phyloP scores from a whole-genome alignment of 2,329 filamentous ascomycete species.

The Graphiopsis chlorocephala region DNA sequence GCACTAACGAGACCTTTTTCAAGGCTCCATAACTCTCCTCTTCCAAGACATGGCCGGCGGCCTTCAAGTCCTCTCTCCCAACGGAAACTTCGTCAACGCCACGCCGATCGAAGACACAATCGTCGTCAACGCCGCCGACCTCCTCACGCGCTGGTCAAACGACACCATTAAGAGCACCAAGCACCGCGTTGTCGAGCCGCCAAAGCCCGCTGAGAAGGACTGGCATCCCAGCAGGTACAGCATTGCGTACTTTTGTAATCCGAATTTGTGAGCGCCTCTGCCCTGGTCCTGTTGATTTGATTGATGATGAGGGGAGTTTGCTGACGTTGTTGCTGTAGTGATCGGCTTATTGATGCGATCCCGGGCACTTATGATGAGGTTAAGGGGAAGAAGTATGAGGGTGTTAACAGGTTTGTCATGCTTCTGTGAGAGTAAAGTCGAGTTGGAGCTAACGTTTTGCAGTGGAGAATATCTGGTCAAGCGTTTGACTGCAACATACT shows the following conservation, averaged over 20 bases:
- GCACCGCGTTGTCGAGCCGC: slow-evolving; percentile 83
- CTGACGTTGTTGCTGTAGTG: slow-evolving; percentile 26
- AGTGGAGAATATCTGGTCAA: slow-evolving; percentile 78
- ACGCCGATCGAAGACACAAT: slow-evolving; percentile 76
- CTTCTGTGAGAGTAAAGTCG: not conserved
- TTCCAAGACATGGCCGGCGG: slow-evolving; percentile 55
- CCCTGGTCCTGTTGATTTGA: not conserved
- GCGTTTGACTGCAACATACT: slow-evolving; percentile 69
- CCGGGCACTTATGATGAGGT: slow-evolving; percentile 70
- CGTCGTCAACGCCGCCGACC: slow-evolving; percentile 81
- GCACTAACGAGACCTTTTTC: not conserved
- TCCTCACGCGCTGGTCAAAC: slow-evolving; percentile 83
- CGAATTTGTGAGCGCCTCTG: slow-evolving; percentile 56
- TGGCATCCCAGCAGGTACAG: slow-evolving; percentile 75
- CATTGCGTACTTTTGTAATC: slow-evolving; percentile 91
- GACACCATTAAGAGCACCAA: slow-evolving; percentile 84
- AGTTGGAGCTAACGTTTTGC: not conserved
- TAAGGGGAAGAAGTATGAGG: slow-evolving; percentile 71
- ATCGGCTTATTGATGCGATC: slow-evolving; percentile 72
- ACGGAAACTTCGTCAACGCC: slow-evolving; percentile 71
- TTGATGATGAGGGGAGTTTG: not conserved
- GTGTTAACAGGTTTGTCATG: slow-evolving; percentile 54
- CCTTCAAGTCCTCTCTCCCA: slow-evolving; percentile 63
- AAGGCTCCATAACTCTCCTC: slow-evolving; percentile 44
- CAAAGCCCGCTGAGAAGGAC: slow-evolving; percentile 44